Evolutionary conservation across 805 yeast species (phyloP).

Genomic region (Brettanomyces naardenensis): DNA sequence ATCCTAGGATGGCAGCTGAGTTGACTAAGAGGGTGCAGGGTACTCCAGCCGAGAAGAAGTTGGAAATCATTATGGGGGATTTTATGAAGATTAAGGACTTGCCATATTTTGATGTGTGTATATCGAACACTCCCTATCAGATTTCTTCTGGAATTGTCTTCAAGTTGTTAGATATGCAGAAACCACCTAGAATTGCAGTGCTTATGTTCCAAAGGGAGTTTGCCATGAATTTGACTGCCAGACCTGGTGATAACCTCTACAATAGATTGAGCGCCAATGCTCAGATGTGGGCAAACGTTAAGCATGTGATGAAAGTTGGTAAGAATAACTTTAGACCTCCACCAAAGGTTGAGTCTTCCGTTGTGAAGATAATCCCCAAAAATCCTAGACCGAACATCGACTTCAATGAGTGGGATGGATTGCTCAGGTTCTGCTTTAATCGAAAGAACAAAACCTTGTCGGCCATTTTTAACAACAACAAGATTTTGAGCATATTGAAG

Average conservation of each 20-base stretch:
- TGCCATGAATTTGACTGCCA: conserved; percentile 85
- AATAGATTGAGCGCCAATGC: conserved; percentile 94
- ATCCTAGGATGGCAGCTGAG: conserved; percentile 99
- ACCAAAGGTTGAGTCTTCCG: conserved; percentile 96
- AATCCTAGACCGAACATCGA: conserved; percentile 91
- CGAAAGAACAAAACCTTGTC: conserved; percentile 89
- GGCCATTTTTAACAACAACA: conserved; percentile 82
- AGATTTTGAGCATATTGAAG: conserved; percentile 74
- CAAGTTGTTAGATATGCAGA: conserved; percentile 81
- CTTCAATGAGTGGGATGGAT: conserved; percentile 95
- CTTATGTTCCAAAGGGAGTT: conserved; percentile 98
- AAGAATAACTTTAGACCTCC: conserved; percentile 96
- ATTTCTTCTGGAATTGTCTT: conserved; percentile 95
- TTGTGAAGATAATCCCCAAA: conserved; percentile 88
- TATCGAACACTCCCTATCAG: conserved; percentile 96
- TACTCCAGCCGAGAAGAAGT: conserved; percentile 84
- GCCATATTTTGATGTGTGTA: conserved; percentile 93
- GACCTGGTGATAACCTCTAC: conserved; percentile 93
- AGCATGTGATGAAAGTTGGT: conserved; percentile 98
- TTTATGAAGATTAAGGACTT: conserved; percentile 84
- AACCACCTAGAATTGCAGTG: conserved; percentile 90
- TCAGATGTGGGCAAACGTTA: conserved; percentile 99
- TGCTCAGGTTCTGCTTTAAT: conserved; percentile 83
- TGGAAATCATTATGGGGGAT: conserved; percentile 90
- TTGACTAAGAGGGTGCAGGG: conserved; percentile 96